Conservation (phyloP, 2,329 filamentous ascomycete species). For the Fusarium globosum region DNA sequence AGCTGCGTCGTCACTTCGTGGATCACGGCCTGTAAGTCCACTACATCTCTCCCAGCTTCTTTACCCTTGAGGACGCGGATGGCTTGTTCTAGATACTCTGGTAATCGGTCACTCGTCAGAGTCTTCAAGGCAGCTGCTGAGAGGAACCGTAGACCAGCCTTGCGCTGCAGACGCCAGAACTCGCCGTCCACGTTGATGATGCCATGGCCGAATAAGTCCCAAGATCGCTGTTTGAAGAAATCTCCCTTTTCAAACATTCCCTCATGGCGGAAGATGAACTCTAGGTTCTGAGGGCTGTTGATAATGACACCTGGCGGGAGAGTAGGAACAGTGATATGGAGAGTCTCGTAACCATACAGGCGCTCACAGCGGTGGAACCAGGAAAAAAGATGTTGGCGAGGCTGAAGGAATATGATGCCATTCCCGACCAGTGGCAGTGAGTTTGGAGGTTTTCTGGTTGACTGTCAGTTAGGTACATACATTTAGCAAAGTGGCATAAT, state of each 20-base stretch:
- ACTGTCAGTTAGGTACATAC: not conserved
- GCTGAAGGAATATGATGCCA: conserved; percentile 69
- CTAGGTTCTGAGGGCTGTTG: conserved; percentile 70
- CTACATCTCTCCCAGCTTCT: conserved; percentile 42
- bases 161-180: conserved; percentile 71
- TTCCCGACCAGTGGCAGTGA: conserved; percentile 69
- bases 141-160: conserved; percentile 69
- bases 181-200: conserved; percentile 76
- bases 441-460: conserved; percentile 58
- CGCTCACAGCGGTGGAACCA: conserved; percentile 72
- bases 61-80: conserved; percentile 52
- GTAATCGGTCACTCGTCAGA: conserved; percentile 67
- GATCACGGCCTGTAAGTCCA: conserved; percentile 70
- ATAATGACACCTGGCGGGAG: conserved; percentile 72
- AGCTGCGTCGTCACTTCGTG: conserved; percentile 73
- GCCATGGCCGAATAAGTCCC: conserved; percentile 73
- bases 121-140: conserved; percentile 66
- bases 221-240: conserved; percentile 69
- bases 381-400: conserved; percentile 68
- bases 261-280: conserved; percentile 71
- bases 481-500: not conserved
- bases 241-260: conserved; percentile 69
- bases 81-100: conserved; percentile 61
- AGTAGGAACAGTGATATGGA: conserved; percentile 71
- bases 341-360: conserved; percentile 68